These are phyloP conservation scores for Gryganskiella cystojenkinii DNA, from an alignment of 192 early-diverging fungal species.

Conservation along the genomic window DNA sequence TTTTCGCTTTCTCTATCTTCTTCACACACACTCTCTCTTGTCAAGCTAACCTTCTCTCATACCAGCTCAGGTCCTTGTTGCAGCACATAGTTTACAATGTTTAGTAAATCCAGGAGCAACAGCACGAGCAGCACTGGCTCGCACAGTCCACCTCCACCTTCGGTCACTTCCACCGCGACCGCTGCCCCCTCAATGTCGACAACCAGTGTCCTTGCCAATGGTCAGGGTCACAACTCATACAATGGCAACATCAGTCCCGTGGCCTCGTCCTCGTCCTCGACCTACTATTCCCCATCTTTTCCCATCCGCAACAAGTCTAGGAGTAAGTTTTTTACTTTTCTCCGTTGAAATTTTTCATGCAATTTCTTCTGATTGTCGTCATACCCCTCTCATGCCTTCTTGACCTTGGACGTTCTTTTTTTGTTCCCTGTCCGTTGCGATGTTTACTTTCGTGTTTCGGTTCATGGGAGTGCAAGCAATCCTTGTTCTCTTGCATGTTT, in stretches of 20 bases:
- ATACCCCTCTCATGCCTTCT: neutral
- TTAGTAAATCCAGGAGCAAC: too few species aligned
- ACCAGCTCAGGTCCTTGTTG: too few species aligned
- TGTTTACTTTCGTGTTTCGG: too few species aligned
- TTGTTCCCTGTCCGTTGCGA: neutral
- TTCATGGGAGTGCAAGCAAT: too few species aligned
- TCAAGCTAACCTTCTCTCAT: neutral
- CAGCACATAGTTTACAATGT: neutral
- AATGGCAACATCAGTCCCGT: constrained; percentile 4
- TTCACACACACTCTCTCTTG: neutral
- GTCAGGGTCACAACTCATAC: neutral
- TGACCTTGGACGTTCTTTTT: neutral
- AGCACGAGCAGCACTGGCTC: constrained; percentile 4
- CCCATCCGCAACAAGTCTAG: constrained; percentile 41
- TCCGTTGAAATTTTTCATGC: neutral
- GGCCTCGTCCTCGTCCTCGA: constrained; percentile 7
- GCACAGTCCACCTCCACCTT: constrained; percentile 15
- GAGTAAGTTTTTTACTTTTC: constrained; percentile 18
- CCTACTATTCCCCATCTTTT: constrained; percentile 23
- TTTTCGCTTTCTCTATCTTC: neutral
- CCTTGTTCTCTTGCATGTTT: neutral
- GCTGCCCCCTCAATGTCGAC: neutral
- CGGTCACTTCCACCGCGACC: neutral
- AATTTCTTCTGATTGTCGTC: too few species aligned
- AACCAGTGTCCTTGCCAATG: neutral